These are phyloP conservation scores for Dactylella cylindrospora DNA, from an alignment of 2,329 filamentous ascomycete genomes.

Conservation along the genomic window DNA sequence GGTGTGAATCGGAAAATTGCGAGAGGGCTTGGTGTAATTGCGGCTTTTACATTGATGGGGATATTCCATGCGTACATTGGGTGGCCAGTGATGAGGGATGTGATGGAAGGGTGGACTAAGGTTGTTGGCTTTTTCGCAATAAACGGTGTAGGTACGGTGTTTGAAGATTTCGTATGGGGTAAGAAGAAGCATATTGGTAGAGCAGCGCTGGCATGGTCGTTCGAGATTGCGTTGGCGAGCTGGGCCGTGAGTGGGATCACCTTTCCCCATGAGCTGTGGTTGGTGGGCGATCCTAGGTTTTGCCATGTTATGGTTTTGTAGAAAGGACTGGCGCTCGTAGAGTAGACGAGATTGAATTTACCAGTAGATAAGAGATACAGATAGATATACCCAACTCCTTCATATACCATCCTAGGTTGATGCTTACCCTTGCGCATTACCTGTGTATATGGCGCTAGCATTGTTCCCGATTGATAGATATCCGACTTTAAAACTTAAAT, in stretches of 20 bases:
- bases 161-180: constrained; percentile 48
- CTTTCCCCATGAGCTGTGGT: constrained; percentile 47
- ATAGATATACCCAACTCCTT: constrained; percentile 12
- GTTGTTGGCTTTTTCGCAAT: constrained; percentile 34
- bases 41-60: constrained; percentile 37
- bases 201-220: constrained; percentile 48
- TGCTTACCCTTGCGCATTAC: background rate
- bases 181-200: constrained; percentile 47
- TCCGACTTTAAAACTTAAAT: too few relatives aligned
- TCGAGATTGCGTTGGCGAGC: constrained; percentile 49
- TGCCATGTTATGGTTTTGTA: constrained; percentile 39
- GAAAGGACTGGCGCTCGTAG: constrained; percentile 1
- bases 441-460: constrained; percentile 11
- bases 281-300: constrained; percentile 43
- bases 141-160: constrained; percentile 43
- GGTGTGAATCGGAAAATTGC: constrained; percentile 16
- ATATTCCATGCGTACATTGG: constrained; percentile 37
- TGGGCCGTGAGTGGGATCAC: constrained; percentile 48
- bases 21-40: constrained; percentile 26
- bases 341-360: too few relatives aligned
- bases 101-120: constrained; percentile 26
- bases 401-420: constrained; percentile 8
- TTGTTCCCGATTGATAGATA: too few relatives aligned
- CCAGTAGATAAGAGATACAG: constrained; percentile 17
- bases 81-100: constrained; percentile 37